A percentile compares a stretch with the other conserved stretches of the same genome.
Evolutionary conservation across 257 asterid genomes (phyloP).

Genomic region (Vinca minor): DNA sequence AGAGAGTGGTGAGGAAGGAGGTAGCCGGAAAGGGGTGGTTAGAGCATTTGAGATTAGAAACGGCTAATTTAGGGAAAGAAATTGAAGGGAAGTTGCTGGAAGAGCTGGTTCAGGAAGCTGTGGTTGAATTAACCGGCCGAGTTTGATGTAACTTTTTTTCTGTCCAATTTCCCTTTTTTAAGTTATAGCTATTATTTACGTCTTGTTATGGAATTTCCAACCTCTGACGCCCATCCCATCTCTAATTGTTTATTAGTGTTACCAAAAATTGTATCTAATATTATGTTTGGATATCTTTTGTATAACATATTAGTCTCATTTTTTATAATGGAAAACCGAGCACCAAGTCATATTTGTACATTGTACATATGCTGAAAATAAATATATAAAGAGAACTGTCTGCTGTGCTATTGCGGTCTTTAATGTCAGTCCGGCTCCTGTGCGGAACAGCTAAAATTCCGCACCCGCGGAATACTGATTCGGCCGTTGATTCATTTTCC

Average conservation of each 20-base stretch:
- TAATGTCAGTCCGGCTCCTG: background rate
- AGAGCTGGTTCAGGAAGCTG: constrained; percentile 55
- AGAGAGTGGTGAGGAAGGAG: constrained; percentile 58
- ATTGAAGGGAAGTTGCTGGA: constrained; percentile 62
- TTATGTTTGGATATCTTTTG: background rate
- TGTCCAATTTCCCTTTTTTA: background rate
- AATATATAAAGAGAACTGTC: background rate
- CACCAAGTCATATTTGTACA: background rate
- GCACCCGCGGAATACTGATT: too few relatives aligned
- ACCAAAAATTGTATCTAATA: constrained; percentile 2
- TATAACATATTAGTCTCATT: constrained; percentile 6
- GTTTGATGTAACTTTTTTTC: constrained; percentile 22
- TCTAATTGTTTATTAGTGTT: constrained; percentile 4
- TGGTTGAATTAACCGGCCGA: constrained; percentile 52
- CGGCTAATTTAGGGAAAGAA: constrained; percentile 48
- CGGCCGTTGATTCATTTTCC: too few relatives aligned
- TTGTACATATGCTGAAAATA: constrained; percentile 8
- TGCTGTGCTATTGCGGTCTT: background rate
- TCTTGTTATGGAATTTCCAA: background rate
- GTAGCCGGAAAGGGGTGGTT: constrained; percentile 67
- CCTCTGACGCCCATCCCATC: background rate
- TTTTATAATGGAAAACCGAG: background rate
- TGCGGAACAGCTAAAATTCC: too few relatives aligned
- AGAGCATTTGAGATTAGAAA: constrained; percentile 43
- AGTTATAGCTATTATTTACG: background rate